Evolutionary conservation across 805 yeast species (phyloP), one percentile per base, ranked within the genome.

Genomic region (Wickerhamiella slavikovae): DNA sequence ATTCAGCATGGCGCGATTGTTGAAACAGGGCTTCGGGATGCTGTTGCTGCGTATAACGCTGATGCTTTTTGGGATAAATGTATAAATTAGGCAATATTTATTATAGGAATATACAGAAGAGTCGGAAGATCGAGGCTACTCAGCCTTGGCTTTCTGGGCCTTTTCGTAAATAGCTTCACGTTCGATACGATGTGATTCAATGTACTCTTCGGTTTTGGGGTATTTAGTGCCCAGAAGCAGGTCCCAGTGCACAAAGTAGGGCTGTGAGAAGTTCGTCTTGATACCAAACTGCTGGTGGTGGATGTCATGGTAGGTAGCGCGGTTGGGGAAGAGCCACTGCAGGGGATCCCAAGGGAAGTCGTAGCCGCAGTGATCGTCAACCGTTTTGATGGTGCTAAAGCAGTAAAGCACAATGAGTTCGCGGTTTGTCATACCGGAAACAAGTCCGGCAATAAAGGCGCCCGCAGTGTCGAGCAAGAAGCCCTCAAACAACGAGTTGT

Each of bases 301-400:
- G 42, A 89, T 83, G 54, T 89, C 98, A 47, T 89, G 98, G 52
- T 82, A 89, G 19, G 82, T 75, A 10, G 96, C 76, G 48, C 89
- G 82, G 57, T 89, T 89, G 38, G 95, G 96, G 66, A 89, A 89
- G 15, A 85, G 33, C 25, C 69, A 48, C 59, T 89, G 98, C 62
- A 89, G 76, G 15, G 83, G 70, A 52, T 89, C 98, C 50, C 59
- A 76, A 11, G 96, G 96, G 32, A 89, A 59, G 17, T 83, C 70
- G 52, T 85, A 89, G n/a, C 98, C 98, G 52, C 96, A 89, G 54
- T 89, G 98, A 51, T 89, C 98, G 50, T 89, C 96, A 29, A 89
- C 93, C 1, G 98, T 89, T 53, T 89, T 89, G 66, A 89, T 53
- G 2, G 98, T 89, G 11, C 94, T 78, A 49, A 89, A 79, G 2